Conservation (phyloP, 495 filamentous ascomycete species). For the Tuber melanosporum region DNA sequence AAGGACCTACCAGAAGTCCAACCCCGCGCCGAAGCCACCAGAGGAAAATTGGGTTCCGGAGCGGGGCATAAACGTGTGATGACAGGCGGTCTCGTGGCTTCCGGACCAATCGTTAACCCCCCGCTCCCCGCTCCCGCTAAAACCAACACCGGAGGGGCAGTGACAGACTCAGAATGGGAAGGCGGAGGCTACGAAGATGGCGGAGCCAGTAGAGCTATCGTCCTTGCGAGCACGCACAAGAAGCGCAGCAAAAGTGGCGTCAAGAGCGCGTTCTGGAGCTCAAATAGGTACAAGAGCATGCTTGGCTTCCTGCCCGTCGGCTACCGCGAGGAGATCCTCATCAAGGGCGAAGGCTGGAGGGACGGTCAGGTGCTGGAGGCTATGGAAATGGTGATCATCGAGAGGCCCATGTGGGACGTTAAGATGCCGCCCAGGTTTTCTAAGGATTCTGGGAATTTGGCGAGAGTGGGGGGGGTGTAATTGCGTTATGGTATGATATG, state of each 20-base stretch:
- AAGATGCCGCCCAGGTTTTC: constrained; percentile 69
- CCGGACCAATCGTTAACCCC: background rate
- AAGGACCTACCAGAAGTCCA: constrained; percentile 56
- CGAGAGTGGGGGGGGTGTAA: background rate
- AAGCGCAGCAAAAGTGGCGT: constrained; percentile 20
- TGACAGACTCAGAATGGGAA: constrained; percentile 44
- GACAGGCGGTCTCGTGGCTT: constrained; percentile 2
- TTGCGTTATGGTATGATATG: background rate
- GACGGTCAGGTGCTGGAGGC: constrained; percentile 50
- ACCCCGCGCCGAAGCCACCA: constrained; percentile 18
- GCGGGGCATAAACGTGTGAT: constrained; percentile 41
- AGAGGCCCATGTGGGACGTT: constrained; percentile 78
- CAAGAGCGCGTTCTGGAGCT: constrained; percentile 60
- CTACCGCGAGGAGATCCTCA: constrained; percentile 37
- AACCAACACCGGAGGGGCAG: constrained; percentile 42
- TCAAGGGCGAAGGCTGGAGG: constrained; percentile 39
- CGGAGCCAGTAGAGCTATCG: constrained; percentile 42
- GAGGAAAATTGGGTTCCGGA: constrained; percentile 21
- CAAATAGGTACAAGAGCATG: constrained; percentile 85
- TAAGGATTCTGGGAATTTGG: constrained; percentile 35
- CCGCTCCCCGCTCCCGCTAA: background rate
- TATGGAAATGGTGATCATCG: constrained; percentile 81
- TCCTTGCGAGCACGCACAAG: constrained; percentile 42
- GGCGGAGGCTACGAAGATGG: constrained; percentile 47
- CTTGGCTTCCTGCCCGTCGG: constrained; percentile 74